phyloP scores from a whole-genome alignment of 1,284 basidiomycete genomes.

The Erythrobasidium hasegawianum region DNA sequence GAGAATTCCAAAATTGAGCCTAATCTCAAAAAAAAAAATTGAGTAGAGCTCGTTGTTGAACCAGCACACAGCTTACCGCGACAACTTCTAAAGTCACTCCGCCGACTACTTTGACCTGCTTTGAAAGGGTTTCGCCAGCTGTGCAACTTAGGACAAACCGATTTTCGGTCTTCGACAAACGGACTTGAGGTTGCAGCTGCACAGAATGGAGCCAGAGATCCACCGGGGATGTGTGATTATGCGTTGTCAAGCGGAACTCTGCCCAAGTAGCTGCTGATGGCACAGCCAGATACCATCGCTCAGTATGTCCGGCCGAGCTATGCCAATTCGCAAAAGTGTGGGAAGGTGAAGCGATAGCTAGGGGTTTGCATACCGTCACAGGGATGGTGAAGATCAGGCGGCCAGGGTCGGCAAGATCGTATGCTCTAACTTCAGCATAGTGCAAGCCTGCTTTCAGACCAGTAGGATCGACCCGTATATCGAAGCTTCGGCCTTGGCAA shows the following conservation, averaged over 20 bases:
- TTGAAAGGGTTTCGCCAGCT: conserved; percentile 47
- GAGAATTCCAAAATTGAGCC: conserved; percentile 49
- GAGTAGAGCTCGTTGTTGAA: too few relatives aligned
- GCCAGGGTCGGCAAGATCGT: conserved; percentile 45
- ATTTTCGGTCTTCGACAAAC: conserved; percentile 47
- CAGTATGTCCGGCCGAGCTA: conserved; percentile 46
- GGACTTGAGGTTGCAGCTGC: conserved; percentile 46
- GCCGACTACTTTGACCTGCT: conserved; percentile 46
- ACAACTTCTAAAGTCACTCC: conserved; percentile 49
- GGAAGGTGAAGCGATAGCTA: conserved; percentile 35
- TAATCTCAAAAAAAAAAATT: not conserved
- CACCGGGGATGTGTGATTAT: conserved; percentile 46
- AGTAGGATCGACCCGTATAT: conserved; percentile 48
- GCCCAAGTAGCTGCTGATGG: conserved; percentile 49
- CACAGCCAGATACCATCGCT: conserved; percentile 47
- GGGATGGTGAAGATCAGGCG: conserved; percentile 47
- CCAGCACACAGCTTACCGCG: conserved; percentile 38
- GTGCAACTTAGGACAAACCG: conserved; percentile 45
- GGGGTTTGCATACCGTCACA: conserved; percentile 48
- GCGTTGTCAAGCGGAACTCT: conserved; percentile 46
- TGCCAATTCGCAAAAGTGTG: conserved; percentile 20
- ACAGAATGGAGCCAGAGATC: conserved; percentile 49
- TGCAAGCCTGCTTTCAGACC: conserved; percentile 46
- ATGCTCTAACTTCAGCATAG: conserved; percentile 45
- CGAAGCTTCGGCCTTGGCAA: conserved; percentile 46